Conservation (phyloP, 257 asterid species). For the Solanum verrucosum region DNA sequence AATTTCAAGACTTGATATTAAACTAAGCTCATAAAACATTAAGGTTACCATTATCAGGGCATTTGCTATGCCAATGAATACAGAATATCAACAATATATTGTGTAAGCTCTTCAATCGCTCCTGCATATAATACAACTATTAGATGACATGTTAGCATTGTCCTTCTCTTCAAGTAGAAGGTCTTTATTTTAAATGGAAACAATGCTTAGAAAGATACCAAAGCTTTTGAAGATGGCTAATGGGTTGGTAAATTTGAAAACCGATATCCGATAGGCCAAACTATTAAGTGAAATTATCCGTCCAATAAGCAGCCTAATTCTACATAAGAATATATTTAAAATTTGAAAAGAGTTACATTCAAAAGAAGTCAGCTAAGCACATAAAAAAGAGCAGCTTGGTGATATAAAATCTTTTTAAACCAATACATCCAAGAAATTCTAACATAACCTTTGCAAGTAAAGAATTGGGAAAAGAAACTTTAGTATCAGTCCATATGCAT, state of each 20-base stretch:
- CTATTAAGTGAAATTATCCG: background rate
- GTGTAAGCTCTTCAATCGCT: slow-evolving; percentile 49
- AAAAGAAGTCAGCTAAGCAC: too few species aligned
- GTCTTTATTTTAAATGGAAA: background rate
- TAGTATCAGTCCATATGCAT: background rate
- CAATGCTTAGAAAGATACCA: slow-evolving; percentile 29
- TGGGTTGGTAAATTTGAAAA: background rate
- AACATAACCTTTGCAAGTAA: background rate
- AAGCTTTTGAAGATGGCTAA: slow-evolving; percentile 50
- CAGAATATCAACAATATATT: slow-evolving; percentile 32
- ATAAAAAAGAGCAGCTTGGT: too few species aligned
- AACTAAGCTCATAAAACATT: background rate
- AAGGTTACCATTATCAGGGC: slow-evolving; percentile 67
- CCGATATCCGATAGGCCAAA: background rate
- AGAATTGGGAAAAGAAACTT: background rate
- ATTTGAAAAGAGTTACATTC: background rate
- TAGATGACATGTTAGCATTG: slow-evolving; percentile 24
- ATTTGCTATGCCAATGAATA: slow-evolving; percentile 62
- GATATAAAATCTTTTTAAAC: too few species aligned
- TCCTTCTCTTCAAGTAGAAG: background rate
- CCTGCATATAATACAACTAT: slow-evolving; percentile 26
- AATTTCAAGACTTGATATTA: background rate
- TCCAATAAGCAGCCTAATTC: background rate
- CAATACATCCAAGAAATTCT: too few species aligned
- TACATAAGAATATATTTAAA: too few species aligned